phyloP scores from a whole-genome alignment of 1,139 yeast species.

The Yamadazyma membranifaciens region DNA sequence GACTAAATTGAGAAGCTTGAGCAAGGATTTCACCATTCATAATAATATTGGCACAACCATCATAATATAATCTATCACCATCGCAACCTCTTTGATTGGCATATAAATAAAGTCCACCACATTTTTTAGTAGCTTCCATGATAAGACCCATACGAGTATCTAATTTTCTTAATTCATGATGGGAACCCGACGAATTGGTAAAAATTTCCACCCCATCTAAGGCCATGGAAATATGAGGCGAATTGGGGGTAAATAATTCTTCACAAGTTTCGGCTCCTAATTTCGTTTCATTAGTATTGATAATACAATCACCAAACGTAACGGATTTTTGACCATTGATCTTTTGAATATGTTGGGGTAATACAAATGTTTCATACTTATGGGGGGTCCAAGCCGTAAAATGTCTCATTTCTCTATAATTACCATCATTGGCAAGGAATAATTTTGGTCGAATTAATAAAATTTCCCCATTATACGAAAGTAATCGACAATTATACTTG shows the following conservation, averaged over 20 bases:
- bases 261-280: conserved; percentile 98
- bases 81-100: conserved; percentile 98
- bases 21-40: conserved; percentile 90
- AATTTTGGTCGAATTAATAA: conserved; percentile 87
- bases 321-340: conserved; percentile 67
- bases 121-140: conserved; percentile 87
- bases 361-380: conserved; percentile 64
- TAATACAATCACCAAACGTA: conserved; percentile 85
- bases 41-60: conserved; percentile 93
- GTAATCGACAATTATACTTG: conserved; percentile 85
- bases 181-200: conserved; percentile 95
- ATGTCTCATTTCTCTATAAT: conserved; percentile 95
- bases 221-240: conserved; percentile 91
- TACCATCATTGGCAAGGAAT: conserved; percentile 94
- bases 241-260: conserved; percentile 91
- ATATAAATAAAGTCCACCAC: conserved; percentile 93
- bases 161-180: conserved; percentile 89
- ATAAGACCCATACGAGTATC: conserved; percentile 82
- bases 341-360: conserved; percentile 67
- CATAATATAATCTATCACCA: conserved; percentile 94
- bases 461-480: conserved; percentile 76
- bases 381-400: conserved; percentile 93
- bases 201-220: conserved; percentile 95
- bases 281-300: conserved; percentile 79
- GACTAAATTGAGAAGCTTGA: conserved; percentile 87